Evolutionary conservation across 2,329 filamentous ascomycete species (phyloP).

Genomic region (Monascus ruber): DNA sequence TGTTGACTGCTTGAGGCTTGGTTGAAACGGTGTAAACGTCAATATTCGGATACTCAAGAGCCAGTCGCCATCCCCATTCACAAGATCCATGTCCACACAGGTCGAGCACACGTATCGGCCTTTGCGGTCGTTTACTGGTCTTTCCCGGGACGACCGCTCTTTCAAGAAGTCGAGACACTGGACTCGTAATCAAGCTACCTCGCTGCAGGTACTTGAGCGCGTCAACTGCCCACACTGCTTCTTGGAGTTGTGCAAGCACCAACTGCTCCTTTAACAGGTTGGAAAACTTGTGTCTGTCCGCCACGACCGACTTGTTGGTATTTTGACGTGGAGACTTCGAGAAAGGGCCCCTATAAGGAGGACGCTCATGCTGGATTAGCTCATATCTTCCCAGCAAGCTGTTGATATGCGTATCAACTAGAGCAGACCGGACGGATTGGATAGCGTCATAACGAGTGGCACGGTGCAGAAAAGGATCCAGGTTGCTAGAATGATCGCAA

Average conservation of each 20-base stretch:
- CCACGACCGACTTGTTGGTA: conserved; percentile 50
- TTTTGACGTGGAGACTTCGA: conserved; percentile 65
- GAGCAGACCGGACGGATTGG: conserved; percentile 68
- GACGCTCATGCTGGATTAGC: conserved; percentile 56
- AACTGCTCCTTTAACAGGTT: conserved; percentile 64
- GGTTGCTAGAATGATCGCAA: conserved; percentile 42
- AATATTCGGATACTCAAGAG: conserved; percentile 70
- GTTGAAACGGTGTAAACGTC: conserved; percentile 82
- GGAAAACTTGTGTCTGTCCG: conserved; percentile 26
- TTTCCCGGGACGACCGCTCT: conserved; percentile 13
- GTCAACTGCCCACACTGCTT: conserved; percentile 51
- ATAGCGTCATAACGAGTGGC: conserved; percentile 78
- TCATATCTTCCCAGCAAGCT: conserved; percentile 79
- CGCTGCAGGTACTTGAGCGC: conserved; percentile 50
- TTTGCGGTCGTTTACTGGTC: conserved; percentile 19
- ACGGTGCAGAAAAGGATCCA: conserved; percentile 75
- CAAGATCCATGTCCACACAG: conserved; percentile 74
- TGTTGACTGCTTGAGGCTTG: conserved; percentile 60
- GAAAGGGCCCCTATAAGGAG: conserved; percentile 58
- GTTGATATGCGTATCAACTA: conserved; percentile 61
- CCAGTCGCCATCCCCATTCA: conserved; percentile 94
- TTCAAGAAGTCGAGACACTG: conserved; percentile 31
- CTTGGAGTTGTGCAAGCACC: conserved; percentile 58
- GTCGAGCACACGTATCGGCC: conserved; percentile 62
- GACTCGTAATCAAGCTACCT: conserved; percentile 47